Percentiles rank a stretch among this genome's conserved stretches.
These are phyloP conservation scores for Mycena capillaripes DNA, from an alignment of 768 basidiomycete species.

Conservation along the genomic window DNA sequence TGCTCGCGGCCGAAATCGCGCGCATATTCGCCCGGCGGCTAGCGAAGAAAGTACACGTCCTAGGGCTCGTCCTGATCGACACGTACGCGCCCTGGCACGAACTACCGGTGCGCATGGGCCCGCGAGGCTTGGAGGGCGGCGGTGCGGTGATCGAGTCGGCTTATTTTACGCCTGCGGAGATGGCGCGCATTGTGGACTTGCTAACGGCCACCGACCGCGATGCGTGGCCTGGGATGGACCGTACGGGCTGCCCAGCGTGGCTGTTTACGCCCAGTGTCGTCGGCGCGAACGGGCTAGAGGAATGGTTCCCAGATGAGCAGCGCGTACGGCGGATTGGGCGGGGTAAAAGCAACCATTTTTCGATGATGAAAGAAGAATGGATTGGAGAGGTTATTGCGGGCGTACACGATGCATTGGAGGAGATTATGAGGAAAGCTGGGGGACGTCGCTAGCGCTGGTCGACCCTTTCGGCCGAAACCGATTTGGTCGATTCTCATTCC, in stretches of 20 bases:
- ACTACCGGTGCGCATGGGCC: slow-evolving; percentile 1
- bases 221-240: slow-evolving; percentile 15
- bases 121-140: slow-evolving; percentile 15
- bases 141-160: slow-evolving; percentile 11
- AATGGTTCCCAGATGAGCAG: slow-evolving; percentile 7
- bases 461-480: background rate
- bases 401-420: background rate
- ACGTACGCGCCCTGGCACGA: slow-evolving; percentile 16
- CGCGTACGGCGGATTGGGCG: slow-evolving; percentile 22
- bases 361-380: slow-evolving; percentile 19
- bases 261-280: slow-evolving; percentile 16
- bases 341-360: slow-evolving; percentile 17
- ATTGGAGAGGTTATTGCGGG: slow-evolving; percentile 1
- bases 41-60: background rate
- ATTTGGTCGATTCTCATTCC: background rate
- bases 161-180: slow-evolving; percentile 16
- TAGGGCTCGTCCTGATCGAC: slow-evolving; percentile 16
- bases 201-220: background rate
- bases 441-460: too few species aligned
- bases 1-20: slow-evolving; percentile 23
- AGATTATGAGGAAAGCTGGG: background rate
- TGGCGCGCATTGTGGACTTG: slow-evolving; percentile 2
- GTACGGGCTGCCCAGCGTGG: slow-evolving; percentile 10
- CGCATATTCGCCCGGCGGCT: slow-evolving; percentile 17
- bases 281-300: slow-evolving; percentile 20